Base-by-base conservation (phyloP, 1,284 basidiomycete genomes). In the Leucoagaricus sp. region DNA sequence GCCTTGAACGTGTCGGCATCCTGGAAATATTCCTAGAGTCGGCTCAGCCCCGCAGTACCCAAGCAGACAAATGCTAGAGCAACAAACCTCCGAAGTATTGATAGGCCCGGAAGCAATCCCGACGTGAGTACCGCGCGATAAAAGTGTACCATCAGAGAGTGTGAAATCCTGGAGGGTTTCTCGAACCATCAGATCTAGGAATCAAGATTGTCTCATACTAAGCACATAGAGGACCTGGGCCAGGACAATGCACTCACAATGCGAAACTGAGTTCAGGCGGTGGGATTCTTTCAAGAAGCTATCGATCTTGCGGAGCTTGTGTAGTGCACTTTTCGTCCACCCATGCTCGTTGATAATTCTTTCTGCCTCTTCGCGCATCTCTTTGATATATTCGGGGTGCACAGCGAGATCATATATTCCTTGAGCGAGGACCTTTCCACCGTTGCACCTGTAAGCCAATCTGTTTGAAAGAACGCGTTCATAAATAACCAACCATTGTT, bases 261-360 rank as follows among this genome's bases (percentile, higher is more conserved):
- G 19, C 2, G 42, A 44, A 41, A 53, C 29, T 19, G 55, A n/a
- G n/a, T 26, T 23, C 13, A 55, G 28, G 21, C 78, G 66, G 61
- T 72, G 69, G 0, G 73, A 74, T 61, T 81, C 79, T 53, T 76
- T 76, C 55, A 82, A 55, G 61, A 81, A 79, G 58, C 78, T 81
- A 59, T 82, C 79, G 7, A 81, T 55, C 55, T 78, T 77, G 49
- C 64, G 64, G 75, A 81, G 74, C 50, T 74, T 76, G 21, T 60
- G 65, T 53, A 82, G 64, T 3, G 74, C 68, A 0, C 58, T 59
- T 58, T 79, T 79, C 0, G 75, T 75, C 75, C 78, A 78, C 0
- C 80, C 79, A 9, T 77, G 69, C 34, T 69, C 65, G 6, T 53
- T 57, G 23, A 78, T 62, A 8, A 76, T 63, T 0, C 57, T 46